Percentiles rank a stretch among this genome's conserved stretches.
Conservation (phyloP, 306 rosid species). For the Cicer cuneatum region DNA sequence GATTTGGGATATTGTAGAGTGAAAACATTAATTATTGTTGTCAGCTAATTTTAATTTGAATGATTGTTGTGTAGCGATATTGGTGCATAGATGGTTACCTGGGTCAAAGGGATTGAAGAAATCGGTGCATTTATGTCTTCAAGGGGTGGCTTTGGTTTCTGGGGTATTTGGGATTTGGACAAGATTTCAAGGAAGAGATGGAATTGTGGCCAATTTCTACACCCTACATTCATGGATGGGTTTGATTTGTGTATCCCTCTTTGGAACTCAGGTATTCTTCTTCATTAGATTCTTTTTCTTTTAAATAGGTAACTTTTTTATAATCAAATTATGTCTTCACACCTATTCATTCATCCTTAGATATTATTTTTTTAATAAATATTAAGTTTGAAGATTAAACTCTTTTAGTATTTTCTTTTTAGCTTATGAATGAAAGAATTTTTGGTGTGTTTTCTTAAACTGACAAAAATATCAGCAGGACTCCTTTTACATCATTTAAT, state of each 20-base stretch:
- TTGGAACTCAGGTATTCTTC: conserved; percentile 76
- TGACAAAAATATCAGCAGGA: no score
- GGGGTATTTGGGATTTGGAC: conserved; percentile 93
- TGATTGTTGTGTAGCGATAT: conserved; percentile 59
- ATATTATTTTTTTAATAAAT: no score
- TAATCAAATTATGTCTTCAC: neutral
- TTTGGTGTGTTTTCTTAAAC: no score
- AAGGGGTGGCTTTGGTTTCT: conserved; percentile 79
- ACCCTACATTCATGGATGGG: conserved; percentile 99
- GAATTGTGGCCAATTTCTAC: conserved; percentile 82
- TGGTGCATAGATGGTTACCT: conserved; percentile 86
- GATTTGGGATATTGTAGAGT: neutral
- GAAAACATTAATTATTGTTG: conserved; percentile 26
- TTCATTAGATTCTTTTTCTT: neutral
- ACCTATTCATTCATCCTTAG: neutral
- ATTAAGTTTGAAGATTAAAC: no score
- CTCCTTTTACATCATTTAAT: no score
- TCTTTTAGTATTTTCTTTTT: no score
- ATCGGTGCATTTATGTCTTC: conserved; percentile 81
- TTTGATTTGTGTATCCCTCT: conserved; percentile 65
- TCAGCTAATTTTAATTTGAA: neutral
- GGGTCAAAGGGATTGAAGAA: conserved; percentile 80
- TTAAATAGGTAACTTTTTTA: neutral
- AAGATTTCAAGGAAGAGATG: conserved; percentile 63
- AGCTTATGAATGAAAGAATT: no score